Conservation (phyloP, 1,284 basidiomycete species). For the Microbotryum intermedium region DNA sequence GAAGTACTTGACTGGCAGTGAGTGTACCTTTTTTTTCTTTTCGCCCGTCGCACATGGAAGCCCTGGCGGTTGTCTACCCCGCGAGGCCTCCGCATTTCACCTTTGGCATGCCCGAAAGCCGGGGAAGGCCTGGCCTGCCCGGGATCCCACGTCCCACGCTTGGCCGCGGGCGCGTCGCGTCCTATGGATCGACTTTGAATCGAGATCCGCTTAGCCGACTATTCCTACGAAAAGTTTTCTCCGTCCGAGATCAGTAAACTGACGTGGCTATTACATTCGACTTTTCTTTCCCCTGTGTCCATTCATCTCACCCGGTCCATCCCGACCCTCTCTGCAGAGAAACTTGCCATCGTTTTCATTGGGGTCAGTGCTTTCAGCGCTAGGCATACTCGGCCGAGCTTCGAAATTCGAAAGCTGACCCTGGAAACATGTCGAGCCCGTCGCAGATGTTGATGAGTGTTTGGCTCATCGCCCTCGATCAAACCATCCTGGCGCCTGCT, state of each 20-base stretch:
- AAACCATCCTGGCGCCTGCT: conserved; percentile 44
- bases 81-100: neutral
- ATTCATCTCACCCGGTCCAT: neutral
- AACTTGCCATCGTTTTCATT: conserved; percentile 26
- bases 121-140: neutral
- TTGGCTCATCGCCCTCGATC: conserved; percentile 40
- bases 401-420: too few relatives aligned
- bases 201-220: neutral
- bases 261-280: neutral
- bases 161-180: neutral
- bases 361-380: conserved; percentile 21
- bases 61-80: neutral
- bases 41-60: neutral
- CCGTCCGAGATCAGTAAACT: neutral
- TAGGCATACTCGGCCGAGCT: neutral
- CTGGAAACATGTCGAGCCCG: too few relatives aligned
- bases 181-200: neutral
- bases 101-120: too few relatives aligned
- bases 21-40: neutral
- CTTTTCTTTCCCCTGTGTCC: neutral
- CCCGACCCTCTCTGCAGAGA: neutral
- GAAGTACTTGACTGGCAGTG: conserved; percentile 19
- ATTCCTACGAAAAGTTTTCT: neutral
- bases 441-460: conserved; percentile 15
- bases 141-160: neutral